Evolutionary conservation across 176 grass and related monocot genomes (phyloP).

Genomic region (bread wheat (Triticum aestivum)): IWGSC_CS_RefSeq_v2.1 NC_057794.1:301458517-301459016

Average conservation of each 20-base stretch:
- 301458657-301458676: not conserved
- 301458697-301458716: not conserved
- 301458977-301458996: not conserved
- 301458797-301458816: not conserved
- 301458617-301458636: not conserved
- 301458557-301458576: slow-evolving; percentile 33
- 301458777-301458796: not conserved
- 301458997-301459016: not conserved
- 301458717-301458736: not conserved
- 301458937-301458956: not conserved
- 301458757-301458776: not conserved
- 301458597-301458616: not conserved
- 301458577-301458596: not conserved
- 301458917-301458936: not conserved
- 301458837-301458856: not conserved
- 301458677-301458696: not conserved
- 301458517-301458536: slow-evolving; percentile 30
- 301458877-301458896: not conserved
- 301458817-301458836: not conserved
- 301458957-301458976: not conserved
- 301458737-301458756: not conserved
- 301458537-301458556: slow-evolving; percentile 61
- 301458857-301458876: slow-evolving; percentile 9
- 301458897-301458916: not conserved
- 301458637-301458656: not conserved